Base-by-base conservation (phyloP, 78 protist genomes). In the Speleostelium caveatum region DNA sequence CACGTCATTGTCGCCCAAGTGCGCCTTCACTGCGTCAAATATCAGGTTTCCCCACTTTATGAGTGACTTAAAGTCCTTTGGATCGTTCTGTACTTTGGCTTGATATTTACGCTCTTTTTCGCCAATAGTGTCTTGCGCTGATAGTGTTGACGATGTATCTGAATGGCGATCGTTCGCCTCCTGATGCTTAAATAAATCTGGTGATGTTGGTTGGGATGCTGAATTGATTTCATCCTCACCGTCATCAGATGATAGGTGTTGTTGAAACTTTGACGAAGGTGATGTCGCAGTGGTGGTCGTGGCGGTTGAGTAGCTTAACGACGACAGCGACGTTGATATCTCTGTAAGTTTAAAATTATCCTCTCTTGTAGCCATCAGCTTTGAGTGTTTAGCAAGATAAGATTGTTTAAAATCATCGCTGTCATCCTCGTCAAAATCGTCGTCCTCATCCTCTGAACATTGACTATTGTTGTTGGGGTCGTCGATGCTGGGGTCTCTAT, bases 41-140 rank as follows among this genome's bases (percentile, higher is more conserved):
- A 80, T 80, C 45, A 80, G 49, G 32, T 71, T 80, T 17, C 79
- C 75, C 89, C 89, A 80, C 45, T 80, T 80, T 10, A 80, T 72
- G 0, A 80, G 68, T 24, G 89, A 36, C 7, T 80, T 62, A 41
- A 55, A 66, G n/a, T 80, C 89, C 33, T 80, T 80, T 51, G 89
- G 89, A 68, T 80, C 68, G 35, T 80, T 73, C 41, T 80, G 78
- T 2, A 80, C 36, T 36, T 51, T 21, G 1, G 68, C 36, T 30
- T 77, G 61, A 68, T 80, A 80, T 30, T 80, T 80, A 49, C 68
- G 68, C 16, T 80, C 89, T 33, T 68, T 12, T 28, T 77, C 89
- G n/a, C n/a, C n/a, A n/a, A n/a, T n/a, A n/a, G n/a, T n/a, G n/a
- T n/a, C n/a, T n/a, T n/a, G n/a, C n/a, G 74, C 22, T 24, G 26